Conservation (phyloP, 257 asterid species). For the Leonotis leonurus region DNA sequence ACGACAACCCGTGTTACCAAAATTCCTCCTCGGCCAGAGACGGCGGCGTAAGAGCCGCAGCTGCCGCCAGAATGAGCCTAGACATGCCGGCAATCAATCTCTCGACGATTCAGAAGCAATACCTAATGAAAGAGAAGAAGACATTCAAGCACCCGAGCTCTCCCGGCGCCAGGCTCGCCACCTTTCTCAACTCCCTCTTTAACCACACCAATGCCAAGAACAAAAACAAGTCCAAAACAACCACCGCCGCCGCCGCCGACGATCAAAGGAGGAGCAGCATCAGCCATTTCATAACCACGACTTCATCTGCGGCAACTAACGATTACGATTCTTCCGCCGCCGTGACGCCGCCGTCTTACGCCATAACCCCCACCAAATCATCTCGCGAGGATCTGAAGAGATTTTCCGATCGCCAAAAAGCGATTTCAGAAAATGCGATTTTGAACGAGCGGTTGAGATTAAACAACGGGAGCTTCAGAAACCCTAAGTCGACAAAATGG, state of each 20-base stretch:
- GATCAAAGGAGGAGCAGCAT: slow-evolving; percentile 58
- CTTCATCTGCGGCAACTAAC: background rate
- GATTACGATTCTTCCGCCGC: slow-evolving; percentile 19
- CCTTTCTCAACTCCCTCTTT: slow-evolving; percentile 66
- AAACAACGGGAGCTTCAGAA: slow-evolving; percentile 11
- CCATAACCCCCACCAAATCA: slow-evolving; percentile 46
- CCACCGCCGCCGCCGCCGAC: background rate
- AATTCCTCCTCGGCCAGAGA: background rate
- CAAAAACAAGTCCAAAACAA: slow-evolving; percentile 45
- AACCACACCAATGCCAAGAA: slow-evolving; percentile 49
- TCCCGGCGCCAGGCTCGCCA: slow-evolving; percentile 72
- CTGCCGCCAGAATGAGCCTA: slow-evolving; percentile 49
- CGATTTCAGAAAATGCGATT: slow-evolving; percentile 6
- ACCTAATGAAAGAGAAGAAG: slow-evolving; percentile 25
- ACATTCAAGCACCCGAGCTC: slow-evolving; percentile 77
- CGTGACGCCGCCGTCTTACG: slow-evolving; percentile 36
- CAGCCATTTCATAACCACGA: slow-evolving; percentile 42
- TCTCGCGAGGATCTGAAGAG: slow-evolving; percentile 25
- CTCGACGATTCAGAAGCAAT: slow-evolving; percentile 17
- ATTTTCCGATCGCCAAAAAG: slow-evolving; percentile 21
- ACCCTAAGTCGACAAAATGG: slow-evolving; percentile 15
- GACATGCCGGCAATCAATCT: slow-evolving; percentile 42
- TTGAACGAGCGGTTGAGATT: background rate
- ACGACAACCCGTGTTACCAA: slow-evolving; percentile 27
- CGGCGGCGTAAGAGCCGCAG: background rate